Evolutionary conservation across 2,329 filamentous ascomycete species (phyloP).

Genomic region (Calonectria leucothoes): DNA sequence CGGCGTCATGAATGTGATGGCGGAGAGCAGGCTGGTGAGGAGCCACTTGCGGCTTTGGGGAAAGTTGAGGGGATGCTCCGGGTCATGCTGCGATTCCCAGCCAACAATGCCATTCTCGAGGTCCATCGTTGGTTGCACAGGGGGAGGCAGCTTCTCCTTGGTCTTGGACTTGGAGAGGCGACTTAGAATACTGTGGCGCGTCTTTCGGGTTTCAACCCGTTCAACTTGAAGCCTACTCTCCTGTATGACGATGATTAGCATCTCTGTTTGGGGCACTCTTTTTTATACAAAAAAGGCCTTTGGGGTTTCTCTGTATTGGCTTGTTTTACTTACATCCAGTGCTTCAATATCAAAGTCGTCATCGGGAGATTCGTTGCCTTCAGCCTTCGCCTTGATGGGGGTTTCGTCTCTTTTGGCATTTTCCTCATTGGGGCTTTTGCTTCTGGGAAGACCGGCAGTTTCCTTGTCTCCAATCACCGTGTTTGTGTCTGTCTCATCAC

Average conservation of each 20-base stretch:
- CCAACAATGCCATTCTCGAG: constrained; percentile 66
- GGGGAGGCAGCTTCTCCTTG: constrained; percentile 47
- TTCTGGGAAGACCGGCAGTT: not conserved
- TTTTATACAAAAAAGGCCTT: not conserved
- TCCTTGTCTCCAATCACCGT: constrained; percentile 28
- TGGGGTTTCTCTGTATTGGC: no score
- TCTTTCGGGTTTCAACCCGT: constrained; percentile 33
- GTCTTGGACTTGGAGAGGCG: constrained; percentile 41
- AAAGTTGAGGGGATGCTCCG: constrained; percentile 70
- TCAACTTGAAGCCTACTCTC: constrained; percentile 26
- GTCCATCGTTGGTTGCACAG: constrained; percentile 59
- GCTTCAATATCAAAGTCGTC: constrained; percentile 38
- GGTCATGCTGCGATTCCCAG: constrained; percentile 70
- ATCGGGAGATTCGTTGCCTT: constrained; percentile 22
- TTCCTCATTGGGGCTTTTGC: not conserved
- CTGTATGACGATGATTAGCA: constrained; percentile 6
- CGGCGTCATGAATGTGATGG: constrained; percentile 74
- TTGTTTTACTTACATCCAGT: constrained; percentile 29
- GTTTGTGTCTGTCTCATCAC: constrained; percentile 22
- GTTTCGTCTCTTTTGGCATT: not conserved
- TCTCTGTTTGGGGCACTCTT: no score
- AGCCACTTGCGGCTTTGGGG: constrained; percentile 66
- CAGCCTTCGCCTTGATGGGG: constrained; percentile 17
- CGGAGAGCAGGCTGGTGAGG: constrained; percentile 65
- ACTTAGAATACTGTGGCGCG: constrained; percentile 38